Conservation (phyloP, 768 basidiomycete species). For the Russula dissimulans region DNA sequence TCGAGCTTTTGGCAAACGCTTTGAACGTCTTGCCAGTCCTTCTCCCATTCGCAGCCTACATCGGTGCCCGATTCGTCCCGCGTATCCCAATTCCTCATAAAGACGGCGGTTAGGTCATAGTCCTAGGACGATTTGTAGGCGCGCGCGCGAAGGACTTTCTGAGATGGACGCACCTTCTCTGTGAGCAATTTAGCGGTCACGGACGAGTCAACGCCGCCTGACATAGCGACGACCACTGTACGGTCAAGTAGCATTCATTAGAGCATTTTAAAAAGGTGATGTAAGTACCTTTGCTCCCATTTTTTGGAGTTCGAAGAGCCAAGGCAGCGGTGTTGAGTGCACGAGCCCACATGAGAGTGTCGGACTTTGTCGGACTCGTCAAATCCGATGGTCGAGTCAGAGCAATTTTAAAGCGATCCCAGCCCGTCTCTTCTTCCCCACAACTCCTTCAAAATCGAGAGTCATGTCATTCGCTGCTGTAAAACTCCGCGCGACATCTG, state of each 20-base stretch:
- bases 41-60: constrained; percentile 91
- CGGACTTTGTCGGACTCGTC: constrained; percentile 8
- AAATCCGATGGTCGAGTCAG: constrained; percentile 5
- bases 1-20: constrained; percentile 63
- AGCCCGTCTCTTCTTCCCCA: neutral
- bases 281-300: constrained; percentile 25
- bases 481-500: constrained; percentile 36
- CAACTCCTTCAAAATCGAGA: neutral
- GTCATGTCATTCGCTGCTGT: constrained; percentile 36
- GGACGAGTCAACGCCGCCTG: constrained; percentile 92
- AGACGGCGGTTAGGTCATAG: constrained; percentile 77
- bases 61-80: constrained; percentile 72
- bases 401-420: neutral
- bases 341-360: constrained; percentile 2
- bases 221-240: constrained; percentile 85
- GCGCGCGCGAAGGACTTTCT: neutral
- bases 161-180: constrained; percentile 39
- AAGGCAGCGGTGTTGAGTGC: neutral
- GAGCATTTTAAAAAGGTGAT: neutral
- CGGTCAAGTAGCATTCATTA: neutral
- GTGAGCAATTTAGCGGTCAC: constrained; percentile 73
- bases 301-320: constrained; percentile 11
- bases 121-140: constrained; percentile 36
- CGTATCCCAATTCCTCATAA: constrained; percentile 96
- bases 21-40: constrained; percentile 88